Evolutionary conservation across 2,329 filamentous ascomycete genomes (phyloP), one percentile per base, ranked within the genome.

Genomic region (Claviceps sp.): DNA sequence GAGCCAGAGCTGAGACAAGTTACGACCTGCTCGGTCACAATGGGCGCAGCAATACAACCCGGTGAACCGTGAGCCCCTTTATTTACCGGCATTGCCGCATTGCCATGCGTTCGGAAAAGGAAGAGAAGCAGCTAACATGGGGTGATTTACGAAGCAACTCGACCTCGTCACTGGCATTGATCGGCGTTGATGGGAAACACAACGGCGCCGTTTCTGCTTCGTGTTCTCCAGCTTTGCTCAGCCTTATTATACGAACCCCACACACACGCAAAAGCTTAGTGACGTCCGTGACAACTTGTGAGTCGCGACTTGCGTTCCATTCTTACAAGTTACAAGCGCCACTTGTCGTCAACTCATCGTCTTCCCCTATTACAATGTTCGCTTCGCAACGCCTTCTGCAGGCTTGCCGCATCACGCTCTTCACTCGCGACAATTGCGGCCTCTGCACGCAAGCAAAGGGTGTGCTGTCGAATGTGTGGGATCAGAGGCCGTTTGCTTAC

Each of bases 391-490:
- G 72, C 48, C 67, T 82, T 4, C 61, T 80, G 42, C 75, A 75
- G 55, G 67, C 75, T 34, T 80, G 75, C 62, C 76, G 83, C 54
- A 82, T 90, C 60, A 90, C 87, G 0, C 73, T 90, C 37, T 90
- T 90, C 66, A 87, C 82, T 2, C 78, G 87, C 43, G 71, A 79
- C 39, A 82, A 82, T 54, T 91, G 87, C 65, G 80, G 80, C 0
- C 74, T 91, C 3, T 91, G 87, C 62, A 73, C 73, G 22, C 74
- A 82, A 50, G 86, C 85, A 5, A 86, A 83, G 62, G 71, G 73
- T 6, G 82, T 84, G 2, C 72, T 91, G 24, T 82, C 81, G 3
- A 71, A 79, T 10, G 83, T 89, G 8, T 84, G 80, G 77, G 78
- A 85, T 53, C 64, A 62, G 55, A 72, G 82, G 26, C 82, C 82